These are phyloP conservation scores for Magnaporthales sp. DNA, from an alignment of 2,329 filamentous ascomycete species.

Conservation along the genomic window DNA sequence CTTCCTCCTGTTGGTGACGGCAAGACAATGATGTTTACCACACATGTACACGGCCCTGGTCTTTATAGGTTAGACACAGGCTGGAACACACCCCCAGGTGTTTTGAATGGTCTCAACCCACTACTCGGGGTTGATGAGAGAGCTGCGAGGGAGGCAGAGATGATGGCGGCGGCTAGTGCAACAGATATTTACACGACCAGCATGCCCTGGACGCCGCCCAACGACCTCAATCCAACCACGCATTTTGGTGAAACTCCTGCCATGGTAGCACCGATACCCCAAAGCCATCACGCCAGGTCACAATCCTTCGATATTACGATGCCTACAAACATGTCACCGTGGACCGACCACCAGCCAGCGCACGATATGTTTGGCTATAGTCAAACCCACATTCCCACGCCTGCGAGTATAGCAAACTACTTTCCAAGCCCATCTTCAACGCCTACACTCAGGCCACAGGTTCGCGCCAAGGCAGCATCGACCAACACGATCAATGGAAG, in stretches of 20 bases:
- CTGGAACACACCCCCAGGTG: conserved; percentile 28
- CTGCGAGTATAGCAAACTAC: conserved; percentile 26
- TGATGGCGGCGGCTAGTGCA: conserved; percentile 7
- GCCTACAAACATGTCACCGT: conserved; percentile 18
- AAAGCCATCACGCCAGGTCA: conserved; percentile 21
- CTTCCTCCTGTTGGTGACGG: conserved; percentile 17
- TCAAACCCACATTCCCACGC: conserved; percentile 22
- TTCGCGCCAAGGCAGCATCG: conserved; percentile 20
- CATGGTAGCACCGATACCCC: conserved; percentile 18
- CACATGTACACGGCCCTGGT: conserved; percentile 17
- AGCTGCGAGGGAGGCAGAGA: conserved; percentile 3
- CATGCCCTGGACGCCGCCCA: conserved; percentile 30
- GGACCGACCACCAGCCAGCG: conserved; percentile 10
- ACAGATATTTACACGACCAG: conserved; percentile 25
- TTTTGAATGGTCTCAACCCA: conserved; percentile 23
- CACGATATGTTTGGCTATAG: conserved; percentile 24
- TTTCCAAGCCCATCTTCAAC: conserved; percentile 31
- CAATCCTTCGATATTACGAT: conserved; percentile 28
- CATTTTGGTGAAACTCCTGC: conserved; percentile 23
- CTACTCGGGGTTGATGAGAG: conserved; percentile 21
- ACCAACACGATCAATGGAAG: conserved; percentile 10
- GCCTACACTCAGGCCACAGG: conserved; percentile 22
- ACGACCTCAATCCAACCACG: conserved; percentile 21
- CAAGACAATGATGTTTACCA: conserved; percentile 21
- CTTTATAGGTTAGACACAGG: conserved; percentile 27